phyloP scores from a whole-genome alignment of 441 rosid genomes.

The Melastoma candidum region DNA sequence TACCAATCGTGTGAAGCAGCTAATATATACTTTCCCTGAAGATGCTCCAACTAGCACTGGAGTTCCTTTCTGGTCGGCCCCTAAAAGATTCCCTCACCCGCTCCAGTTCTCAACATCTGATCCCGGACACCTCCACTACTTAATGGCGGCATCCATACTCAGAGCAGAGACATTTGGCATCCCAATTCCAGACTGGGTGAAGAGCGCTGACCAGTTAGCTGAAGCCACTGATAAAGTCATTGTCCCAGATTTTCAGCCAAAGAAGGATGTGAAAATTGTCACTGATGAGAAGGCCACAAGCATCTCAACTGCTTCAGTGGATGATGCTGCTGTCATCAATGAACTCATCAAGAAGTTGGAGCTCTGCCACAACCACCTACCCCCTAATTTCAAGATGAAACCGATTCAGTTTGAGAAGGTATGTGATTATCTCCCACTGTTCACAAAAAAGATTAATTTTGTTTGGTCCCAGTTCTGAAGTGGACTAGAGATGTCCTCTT shows the following conservation, averaged over 20 bases:
- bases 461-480: too few species aligned
- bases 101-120: conserved; percentile 64
- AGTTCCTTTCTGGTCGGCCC: conserved; percentile 96
- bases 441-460: too few species aligned
- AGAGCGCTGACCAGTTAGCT: conserved; percentile 39
- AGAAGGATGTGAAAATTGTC: conserved; percentile 62
- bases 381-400: conserved; percentile 65
- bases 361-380: conserved; percentile 37
- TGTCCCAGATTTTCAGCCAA: conserved; percentile 83
- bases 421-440: background rate
- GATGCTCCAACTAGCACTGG: conserved; percentile 83
- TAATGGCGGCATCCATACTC: conserved; percentile 60
- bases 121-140: conserved; percentile 52
- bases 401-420: conserved; percentile 95
- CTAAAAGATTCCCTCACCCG: conserved; percentile 79
- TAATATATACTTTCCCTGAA: conserved; percentile 83
- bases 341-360: conserved; percentile 58
- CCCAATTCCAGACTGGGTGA: conserved; percentile 66
- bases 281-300: conserved; percentile 84
- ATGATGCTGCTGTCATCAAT: conserved; percentile 63
- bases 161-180: conserved; percentile 85
- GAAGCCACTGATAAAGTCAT: conserved; percentile 62
- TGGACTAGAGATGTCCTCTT: too few species aligned
- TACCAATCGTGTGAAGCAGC: conserved; percentile 76
- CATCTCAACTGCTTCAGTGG: conserved; percentile 48